Base-by-base conservation (phyloP, 345 rosid species). In the Aquilaria sinensis region DNA sequence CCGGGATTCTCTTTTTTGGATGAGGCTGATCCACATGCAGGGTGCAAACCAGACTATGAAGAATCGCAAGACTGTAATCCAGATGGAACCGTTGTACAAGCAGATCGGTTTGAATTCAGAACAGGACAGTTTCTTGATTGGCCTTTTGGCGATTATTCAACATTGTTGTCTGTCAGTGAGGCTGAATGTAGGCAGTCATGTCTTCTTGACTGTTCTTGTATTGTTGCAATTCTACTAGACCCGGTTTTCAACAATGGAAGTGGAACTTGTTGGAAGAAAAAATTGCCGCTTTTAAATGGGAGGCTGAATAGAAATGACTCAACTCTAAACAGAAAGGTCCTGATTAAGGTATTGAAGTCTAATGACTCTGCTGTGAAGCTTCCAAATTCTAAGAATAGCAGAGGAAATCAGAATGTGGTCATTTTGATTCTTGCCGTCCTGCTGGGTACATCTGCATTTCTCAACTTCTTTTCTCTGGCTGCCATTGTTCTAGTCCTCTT, bases 361-460 rank as follows among this genome's bases (percentile, higher is more conserved):
- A 23, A 16, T 55, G 62, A 43, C 10, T 14, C 47, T 13, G 4
- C 7, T 8, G 6, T n/a, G 34, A 65, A 12, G 8, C 50, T 14
- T 0, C 12, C 49, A 12, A 1, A 31, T 31, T 47, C 29, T 9
- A 56, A 7, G 12, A 23, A 4, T 29, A 29, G 16, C 9, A 4
- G 45, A 15, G 10, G n/a, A 29, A 64, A 55, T 4, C 45, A n/a
- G 29, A 48, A 65, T 49, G 61, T 56, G 29, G 15, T 11, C 12
- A 31, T 56, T 12, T 46, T 65, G 52, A 47, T 56, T 29, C 61
- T 56, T 7, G 41, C 48, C 3, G 47, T 65, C 51, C 57, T 81
- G 37, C 53, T 76, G 14, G 73, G 75, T 16, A 63, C 63, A 45
- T 81, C 81, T 4, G 49, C 51, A 12, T 31, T 70, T 3, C 13